These are phyloP conservation scores for Phytophthora lateralis DNA, from an alignment of 352 stramenopile genomes.

Conservation along the genomic window DNA sequence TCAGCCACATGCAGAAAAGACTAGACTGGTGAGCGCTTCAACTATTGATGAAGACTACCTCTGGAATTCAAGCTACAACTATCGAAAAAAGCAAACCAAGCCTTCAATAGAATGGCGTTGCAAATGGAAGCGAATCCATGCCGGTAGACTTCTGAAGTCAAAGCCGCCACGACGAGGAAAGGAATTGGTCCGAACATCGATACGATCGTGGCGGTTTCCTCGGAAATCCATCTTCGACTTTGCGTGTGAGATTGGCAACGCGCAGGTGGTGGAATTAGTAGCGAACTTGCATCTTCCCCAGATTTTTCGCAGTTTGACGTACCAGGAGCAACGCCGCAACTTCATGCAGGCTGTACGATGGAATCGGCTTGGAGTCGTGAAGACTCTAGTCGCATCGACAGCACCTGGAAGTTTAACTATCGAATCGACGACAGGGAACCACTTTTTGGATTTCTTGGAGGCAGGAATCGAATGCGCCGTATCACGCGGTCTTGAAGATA, in stretches of 20 bases:
- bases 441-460: slow-evolving; percentile 71
- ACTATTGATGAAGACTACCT: slow-evolving; percentile 43
- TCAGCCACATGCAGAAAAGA: slow-evolving; percentile 34
- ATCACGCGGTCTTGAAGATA: slow-evolving; percentile 64
- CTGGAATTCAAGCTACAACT: slow-evolving; percentile 48
- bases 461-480: slow-evolving; percentile 57
- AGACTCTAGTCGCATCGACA: slow-evolving; percentile 37
- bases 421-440: slow-evolving; percentile 26
- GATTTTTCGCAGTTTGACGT: slow-evolving; percentile 40
- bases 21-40: slow-evolving; percentile 23
- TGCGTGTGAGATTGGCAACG: slow-evolving; percentile 39
- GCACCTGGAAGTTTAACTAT: slow-evolving; percentile 16
- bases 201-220: slow-evolving; percentile 45
- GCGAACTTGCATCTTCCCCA: slow-evolving; percentile 36
- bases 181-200: slow-evolving; percentile 34
- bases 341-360: slow-evolving; percentile 67
- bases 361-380: slow-evolving; percentile 61
- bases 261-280: slow-evolving; percentile 33
- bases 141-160: slow-evolving; percentile 15
- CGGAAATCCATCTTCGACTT: slow-evolving; percentile 52
- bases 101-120: slow-evolving; percentile 28
- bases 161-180: slow-evolving; percentile 21
- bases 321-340: slow-evolving; percentile 51
- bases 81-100: slow-evolving; percentile 24
- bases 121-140: slow-evolving; percentile 29